phyloP scores from a whole-genome alignment of 352 stramenopile genomes.

The Stramenopiles sp. region DNA sequence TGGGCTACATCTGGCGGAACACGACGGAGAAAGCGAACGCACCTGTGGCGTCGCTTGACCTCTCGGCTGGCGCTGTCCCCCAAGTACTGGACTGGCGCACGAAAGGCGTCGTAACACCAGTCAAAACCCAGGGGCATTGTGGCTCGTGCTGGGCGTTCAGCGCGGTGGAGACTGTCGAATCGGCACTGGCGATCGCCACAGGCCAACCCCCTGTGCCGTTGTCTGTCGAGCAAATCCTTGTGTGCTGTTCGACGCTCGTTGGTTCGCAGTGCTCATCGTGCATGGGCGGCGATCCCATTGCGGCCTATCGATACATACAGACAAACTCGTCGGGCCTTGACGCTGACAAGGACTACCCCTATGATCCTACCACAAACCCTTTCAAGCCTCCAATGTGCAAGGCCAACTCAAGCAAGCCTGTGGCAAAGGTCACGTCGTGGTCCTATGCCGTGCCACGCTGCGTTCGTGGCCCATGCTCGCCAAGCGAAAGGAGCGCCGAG shows the following conservation, averaged over 20 bases:
- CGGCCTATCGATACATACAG: neutral
- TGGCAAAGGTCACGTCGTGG: neutral
- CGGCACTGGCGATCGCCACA: neutral
- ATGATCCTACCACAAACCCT: neutral
- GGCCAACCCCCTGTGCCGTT: neutral
- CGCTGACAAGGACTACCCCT: neutral
- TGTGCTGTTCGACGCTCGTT: neutral
- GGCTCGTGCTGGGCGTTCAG: slow-evolving; percentile 29
- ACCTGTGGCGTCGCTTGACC: too few species aligned
- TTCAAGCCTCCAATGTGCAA: neutral
- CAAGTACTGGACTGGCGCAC: too few species aligned
- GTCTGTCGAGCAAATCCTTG: neutral
- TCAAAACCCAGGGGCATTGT: slow-evolving; percentile 23
- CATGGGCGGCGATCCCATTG: neutral
- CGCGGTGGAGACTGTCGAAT: slow-evolving; percentile 24
- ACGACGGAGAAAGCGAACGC: too few species aligned
- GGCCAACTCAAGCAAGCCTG: neutral
- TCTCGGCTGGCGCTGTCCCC: too few species aligned
- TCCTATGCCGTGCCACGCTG: neutral
- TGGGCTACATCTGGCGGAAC: too few species aligned
- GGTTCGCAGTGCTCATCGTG: neutral
- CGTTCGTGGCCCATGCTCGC: too few species aligned
- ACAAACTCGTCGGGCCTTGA: neutral
- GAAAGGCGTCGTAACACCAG: slow-evolving; percentile 16
- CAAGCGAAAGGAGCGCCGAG: slow-evolving; percentile 12